Conservation (phyloP, 257 asterid species). For the Penstemon barbatus region DNA sequence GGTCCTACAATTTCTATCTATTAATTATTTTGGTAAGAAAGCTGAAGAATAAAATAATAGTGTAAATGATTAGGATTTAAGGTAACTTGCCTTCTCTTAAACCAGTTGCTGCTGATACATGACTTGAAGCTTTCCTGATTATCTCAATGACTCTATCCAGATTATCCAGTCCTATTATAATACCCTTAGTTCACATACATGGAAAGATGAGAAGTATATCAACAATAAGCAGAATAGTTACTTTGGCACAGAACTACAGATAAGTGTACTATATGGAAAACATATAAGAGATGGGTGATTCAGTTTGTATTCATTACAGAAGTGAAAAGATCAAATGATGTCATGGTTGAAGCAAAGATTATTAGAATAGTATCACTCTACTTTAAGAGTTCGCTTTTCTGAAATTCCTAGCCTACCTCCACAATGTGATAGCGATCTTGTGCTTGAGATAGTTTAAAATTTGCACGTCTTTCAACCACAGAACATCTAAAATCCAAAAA, state of each 20-base stretch:
- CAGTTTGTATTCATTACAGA: conserved; percentile 8
- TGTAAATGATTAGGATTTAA: conserved; percentile 2
- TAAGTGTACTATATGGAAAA: background rate
- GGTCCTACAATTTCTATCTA: background rate
- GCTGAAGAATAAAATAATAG: conserved; percentile 16
- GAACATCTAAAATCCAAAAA: conserved; percentile 92
- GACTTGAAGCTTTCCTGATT: conserved; percentile 76
- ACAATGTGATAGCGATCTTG: conserved; percentile 87
- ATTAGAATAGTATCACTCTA: background rate
- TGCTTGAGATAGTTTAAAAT: conserved; percentile 78
- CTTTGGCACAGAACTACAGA: background rate
- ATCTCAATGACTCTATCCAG: conserved; percentile 71
- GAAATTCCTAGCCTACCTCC: conserved; percentile 57
- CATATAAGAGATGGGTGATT: background rate
- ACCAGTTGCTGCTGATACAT: conserved; percentile 55
- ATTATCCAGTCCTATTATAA: conserved; percentile 80
- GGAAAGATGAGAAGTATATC: conserved; percentile 24
- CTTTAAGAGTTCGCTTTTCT: conserved; percentile 10
- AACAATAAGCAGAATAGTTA: conserved; percentile 17
- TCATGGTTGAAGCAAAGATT: conserved; percentile 14
- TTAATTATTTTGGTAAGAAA: conserved; percentile 13
- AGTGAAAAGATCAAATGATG: conserved; percentile 14
- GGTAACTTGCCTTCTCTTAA: conserved; percentile 65
- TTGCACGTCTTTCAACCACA: conserved; percentile 91
- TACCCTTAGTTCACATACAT: conserved; percentile 59